phyloP scores from a whole-genome alignment of 768 basidiomycete species.

The Trametes gibbosa region DNA sequence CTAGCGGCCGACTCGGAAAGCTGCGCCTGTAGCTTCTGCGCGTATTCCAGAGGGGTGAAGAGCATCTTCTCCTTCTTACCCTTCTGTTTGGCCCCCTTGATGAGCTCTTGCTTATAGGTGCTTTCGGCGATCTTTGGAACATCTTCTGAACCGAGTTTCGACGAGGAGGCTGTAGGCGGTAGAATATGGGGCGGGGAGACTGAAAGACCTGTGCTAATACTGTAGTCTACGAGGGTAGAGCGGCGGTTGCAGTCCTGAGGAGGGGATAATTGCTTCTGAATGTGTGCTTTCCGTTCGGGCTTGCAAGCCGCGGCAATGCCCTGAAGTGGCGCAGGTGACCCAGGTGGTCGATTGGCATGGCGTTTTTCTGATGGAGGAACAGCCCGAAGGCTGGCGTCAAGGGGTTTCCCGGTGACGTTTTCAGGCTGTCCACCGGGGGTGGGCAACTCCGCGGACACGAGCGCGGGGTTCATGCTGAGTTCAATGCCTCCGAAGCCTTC shows the following conservation, averaged over 20 bases:
- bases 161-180: not conserved
- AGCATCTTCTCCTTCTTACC: conserved; percentile 29
- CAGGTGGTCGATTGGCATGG: not conserved
- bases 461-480: not conserved
- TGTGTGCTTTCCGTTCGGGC: not conserved
- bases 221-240: conserved; percentile 2
- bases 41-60: conserved; percentile 53
- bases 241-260: not conserved
- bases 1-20: conserved; percentile 18
- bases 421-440: not conserved
- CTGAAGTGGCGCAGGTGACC: not conserved
- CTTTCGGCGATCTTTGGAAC: not conserved
- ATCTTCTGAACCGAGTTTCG: not conserved
- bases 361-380: not conserved
- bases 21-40: conserved; percentile 42
- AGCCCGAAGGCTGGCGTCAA: not conserved
- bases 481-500: not conserved
- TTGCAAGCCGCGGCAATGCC: not conserved
- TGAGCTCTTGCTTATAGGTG: not conserved
- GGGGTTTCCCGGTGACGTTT: not conserved
- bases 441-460: not conserved
- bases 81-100: conserved; percentile 30
- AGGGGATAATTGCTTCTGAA: not conserved
- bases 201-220: conserved; percentile 6
- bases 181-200: not conserved